Evolutionary conservation across 2,329 filamentous ascomycete genomes (phyloP).

Genomic region (Lanzia echinophila): DNA sequence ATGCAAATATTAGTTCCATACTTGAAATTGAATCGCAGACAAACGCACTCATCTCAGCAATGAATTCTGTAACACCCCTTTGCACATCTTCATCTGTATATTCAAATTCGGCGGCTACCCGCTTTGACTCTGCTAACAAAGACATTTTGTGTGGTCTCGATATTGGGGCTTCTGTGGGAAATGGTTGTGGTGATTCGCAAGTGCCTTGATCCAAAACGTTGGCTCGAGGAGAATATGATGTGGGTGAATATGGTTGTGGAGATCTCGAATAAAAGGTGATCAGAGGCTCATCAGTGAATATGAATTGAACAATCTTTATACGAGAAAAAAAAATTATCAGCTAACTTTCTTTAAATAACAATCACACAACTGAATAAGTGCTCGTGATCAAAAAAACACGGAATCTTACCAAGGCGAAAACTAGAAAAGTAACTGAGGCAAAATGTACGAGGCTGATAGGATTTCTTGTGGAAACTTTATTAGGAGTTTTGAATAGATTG

Average conservation of each 20-base stretch:
- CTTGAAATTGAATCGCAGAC: constrained; percentile 16
- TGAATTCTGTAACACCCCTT: constrained; percentile 75
- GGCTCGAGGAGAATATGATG: constrained; percentile 38
- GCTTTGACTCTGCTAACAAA: constrained; percentile 64
- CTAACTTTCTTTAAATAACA: neutral
- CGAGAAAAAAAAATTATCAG: constrained; percentile 10
- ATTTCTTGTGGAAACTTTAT: constrained; percentile 22
- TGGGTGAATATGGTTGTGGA: constrained; percentile 24
- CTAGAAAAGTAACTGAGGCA: constrained; percentile 28
- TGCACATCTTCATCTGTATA: constrained; percentile 73
- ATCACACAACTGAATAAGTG: neutral
- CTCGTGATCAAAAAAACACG: no score
- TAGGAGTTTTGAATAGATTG: constrained; percentile 11
- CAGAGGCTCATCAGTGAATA: constrained; percentile 34
- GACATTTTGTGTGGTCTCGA: constrained; percentile 54
- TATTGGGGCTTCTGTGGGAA: constrained; percentile 46
- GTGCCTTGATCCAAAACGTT: constrained; percentile 39
- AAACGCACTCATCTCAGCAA: constrained; percentile 70
- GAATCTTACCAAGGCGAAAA: constrained; percentile 28
- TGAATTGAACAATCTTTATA: constrained; percentile 49
- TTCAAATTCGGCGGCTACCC: constrained; percentile 79
- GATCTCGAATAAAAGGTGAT: constrained; percentile 31
- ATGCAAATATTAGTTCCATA: constrained; percentile 15
- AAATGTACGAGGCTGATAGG: constrained; percentile 28
- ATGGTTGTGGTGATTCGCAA: constrained; percentile 49